Evolutionary conservation across 2,329 filamentous ascomycete genomes (phyloP).

Genomic region (Scedosporium minutisporum): DNA sequence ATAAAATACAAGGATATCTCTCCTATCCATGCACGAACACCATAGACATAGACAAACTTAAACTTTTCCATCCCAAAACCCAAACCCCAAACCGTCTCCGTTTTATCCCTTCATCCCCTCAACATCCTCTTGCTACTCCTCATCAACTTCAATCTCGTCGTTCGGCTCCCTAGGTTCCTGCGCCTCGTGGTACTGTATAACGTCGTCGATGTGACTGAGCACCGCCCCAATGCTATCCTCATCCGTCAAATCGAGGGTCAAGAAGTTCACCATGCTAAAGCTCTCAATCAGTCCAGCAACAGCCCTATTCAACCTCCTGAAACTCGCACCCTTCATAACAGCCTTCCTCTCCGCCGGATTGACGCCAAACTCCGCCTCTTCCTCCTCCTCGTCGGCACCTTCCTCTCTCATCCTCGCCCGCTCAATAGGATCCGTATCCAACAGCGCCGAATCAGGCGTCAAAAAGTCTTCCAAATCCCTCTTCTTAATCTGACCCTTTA

Average conservation of each 20-base stretch:
- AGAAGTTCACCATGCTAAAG: constrained; percentile 95
- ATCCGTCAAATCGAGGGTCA: constrained; percentile 79
- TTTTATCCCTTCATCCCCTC: neutral
- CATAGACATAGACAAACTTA: neutral
- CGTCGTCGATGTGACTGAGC: constrained; percentile 87
- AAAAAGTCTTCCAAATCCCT: constrained; percentile 84
- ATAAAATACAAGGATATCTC: neutral
- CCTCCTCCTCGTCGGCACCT: constrained; percentile 36
- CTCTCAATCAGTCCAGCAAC: constrained; percentile 90
- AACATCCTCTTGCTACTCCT: constrained; percentile 16
- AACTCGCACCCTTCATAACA: constrained; percentile 72
- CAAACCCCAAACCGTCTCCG: neutral
- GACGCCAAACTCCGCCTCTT: constrained; percentile 37
- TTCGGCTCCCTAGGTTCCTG: constrained; percentile 81
- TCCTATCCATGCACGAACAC: neutral
- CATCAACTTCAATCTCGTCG: constrained; percentile 40
- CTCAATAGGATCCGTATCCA: constrained; percentile 69
- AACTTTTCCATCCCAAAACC: neutral
- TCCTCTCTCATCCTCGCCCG: constrained; percentile 24
- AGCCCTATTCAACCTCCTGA: constrained; percentile 73
- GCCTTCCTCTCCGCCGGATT: constrained; percentile 58
- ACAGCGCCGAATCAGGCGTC: constrained; percentile 70
- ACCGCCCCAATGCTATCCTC: constrained; percentile 83
- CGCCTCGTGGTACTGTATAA: constrained; percentile 85
- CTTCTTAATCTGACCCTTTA: constrained; percentile 80